Evolutionary conservation across 202 grass and related monocot species (phyloP).

Genomic region (Setaria italica): DNA sequence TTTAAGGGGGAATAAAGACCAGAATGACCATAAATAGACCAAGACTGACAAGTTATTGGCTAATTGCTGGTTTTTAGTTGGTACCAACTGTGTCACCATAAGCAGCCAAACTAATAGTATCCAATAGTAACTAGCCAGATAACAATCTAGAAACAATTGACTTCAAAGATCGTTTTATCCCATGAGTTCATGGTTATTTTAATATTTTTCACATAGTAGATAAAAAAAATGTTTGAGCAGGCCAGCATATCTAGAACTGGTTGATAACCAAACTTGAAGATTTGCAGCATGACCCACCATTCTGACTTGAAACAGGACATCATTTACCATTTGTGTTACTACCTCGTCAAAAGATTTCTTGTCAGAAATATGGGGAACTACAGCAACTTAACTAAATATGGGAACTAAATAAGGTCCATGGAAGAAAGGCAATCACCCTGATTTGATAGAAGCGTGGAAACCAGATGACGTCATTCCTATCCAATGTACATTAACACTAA

Average conservation of each 20-base stretch:
- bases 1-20: neutral
- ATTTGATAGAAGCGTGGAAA: constrained; percentile 16
- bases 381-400: constrained; percentile 7
- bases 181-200: constrained; percentile 30
- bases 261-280: neutral
- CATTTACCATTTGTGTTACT: constrained; percentile 5
- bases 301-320: neutral
- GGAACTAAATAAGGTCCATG: neutral
- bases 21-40: neutral
- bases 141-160: constrained; percentile 5
- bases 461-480: neutral
- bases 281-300: neutral
- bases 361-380: neutral
- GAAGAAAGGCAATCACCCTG: constrained; percentile 7
- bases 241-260: neutral
- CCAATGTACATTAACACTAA: neutral
- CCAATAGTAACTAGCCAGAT: no score
- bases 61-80: neutral
- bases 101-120: neutral
- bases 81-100: neutral
- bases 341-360: neutral
- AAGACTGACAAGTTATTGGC: neutral
- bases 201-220: neutral
- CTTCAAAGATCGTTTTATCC: neutral
- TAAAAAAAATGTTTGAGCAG: neutral